Base-by-base conservation (phyloP, 2,329 filamentous ascomycete genomes). In the Aurifilum marmelostoma region DNA sequence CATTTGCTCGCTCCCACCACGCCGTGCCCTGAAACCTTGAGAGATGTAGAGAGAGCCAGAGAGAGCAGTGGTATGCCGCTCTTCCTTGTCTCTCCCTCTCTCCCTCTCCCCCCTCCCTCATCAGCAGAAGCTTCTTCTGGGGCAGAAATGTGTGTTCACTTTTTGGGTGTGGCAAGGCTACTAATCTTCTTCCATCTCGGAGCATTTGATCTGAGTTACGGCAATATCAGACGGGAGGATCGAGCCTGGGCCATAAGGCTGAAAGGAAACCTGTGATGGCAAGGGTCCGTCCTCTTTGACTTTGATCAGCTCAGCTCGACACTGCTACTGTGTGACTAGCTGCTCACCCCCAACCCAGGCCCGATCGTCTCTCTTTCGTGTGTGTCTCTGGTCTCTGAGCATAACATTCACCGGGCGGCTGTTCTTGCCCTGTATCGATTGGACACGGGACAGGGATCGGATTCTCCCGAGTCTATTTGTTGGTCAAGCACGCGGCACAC, bases 231-330 rank as follows among this genome's bases (percentile, higher is more conserved):
- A 56, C 43, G 47, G 58, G 50, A 41, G 65, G 54, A 41, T 54
- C 12, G 12, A 32, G 52, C 52, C 52, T 61, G 56, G 65, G n/a
- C 54, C 58, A 32, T 68, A 68, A 66, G 68, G 68, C 68, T 70
- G 65, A 70, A n/a, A 47, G 43, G 21, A 47, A 52, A 29, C 41
- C 62, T 47, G 21, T 7, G 52, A 56, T 54, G 5, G 60, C 1
- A n/a, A 56, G 32, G 56, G 56, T n/a, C 56, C 32, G 29, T n/a
- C 32, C 27, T 59, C 29, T 54, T n/a, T 29, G 24, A 18, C 56
- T 59, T 29, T 59, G 9, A 7, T 21, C 56, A n/a, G 32, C 21
- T 12, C 9, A n/a, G 16, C 16, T 24, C 56, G 54, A 16, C 54
- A 18, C 27, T 18, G n/a, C 43, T 21, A 47, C 29, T 11, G 32